Evolutionary conservation across 2,329 filamentous ascomycete species (phyloP), one percentile per base, ranked within the genome.

Genomic region (Lomentospora prolificans): DNA sequence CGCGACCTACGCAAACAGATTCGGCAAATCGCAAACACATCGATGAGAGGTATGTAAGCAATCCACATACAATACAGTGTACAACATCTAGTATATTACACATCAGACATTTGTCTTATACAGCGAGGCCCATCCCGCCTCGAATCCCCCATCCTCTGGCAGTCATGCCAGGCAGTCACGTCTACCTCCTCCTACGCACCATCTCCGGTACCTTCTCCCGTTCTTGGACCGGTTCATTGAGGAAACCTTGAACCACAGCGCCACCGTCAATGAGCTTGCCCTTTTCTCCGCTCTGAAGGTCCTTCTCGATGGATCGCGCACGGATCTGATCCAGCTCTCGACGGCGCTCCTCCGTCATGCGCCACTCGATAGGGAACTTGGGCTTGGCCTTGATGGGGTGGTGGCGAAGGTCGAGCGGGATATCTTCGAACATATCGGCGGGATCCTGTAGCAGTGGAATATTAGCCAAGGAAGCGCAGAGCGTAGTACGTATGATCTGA

Each of bases 341-440:
- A 65, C 77, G 79, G 60, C 89, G 79, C 71, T 87, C 76, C 50
- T 81, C 72, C 2, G 87, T 91, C 77, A 99, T 72, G 58, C 79
- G 81, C 94, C 94, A 99, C 62, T 84, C 81, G 62, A 82, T 78
- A 2, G 94, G 94, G 70, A 96, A 97, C 60, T 76, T 78, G 55
- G 81, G 77, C 66, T 81, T 81, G 44, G 69, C 69, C 74, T 86
- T 87, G 59, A 80, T 76, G 65, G 80, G 85, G 72, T 89, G 82
- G 74, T 92, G 85, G 63, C 94, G 80, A 58, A 89, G 85, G 66
- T 99, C 91, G 51, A 97, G 79, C 2, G 94, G 92, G 28, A 99
- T 73, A 67, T 99, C 94, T 61, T 85, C 85, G 64, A 97, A 96
- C 9, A 81, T 87, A 62, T 99, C 92, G 36, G 74, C 80, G 24